Evolutionary conservation across 441 rosid species (phyloP), one percentile per base, ranked within the genome.

Genomic region (Sinapis alba): DNA sequence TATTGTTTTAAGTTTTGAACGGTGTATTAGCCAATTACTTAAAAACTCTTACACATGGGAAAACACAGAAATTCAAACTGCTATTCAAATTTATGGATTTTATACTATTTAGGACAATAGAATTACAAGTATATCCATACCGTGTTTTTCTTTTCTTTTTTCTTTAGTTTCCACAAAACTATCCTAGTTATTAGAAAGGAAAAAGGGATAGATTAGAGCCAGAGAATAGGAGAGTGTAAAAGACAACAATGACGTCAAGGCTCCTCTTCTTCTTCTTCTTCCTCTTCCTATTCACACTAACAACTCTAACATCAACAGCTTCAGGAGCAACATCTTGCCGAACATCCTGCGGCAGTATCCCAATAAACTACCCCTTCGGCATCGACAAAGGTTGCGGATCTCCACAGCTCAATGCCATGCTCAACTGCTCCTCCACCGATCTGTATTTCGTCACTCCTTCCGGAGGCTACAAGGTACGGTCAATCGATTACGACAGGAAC

Each of bases 341-440:
- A 51, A 68, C 79, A 62, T 71, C 78, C 54, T 94, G 97, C 74
- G 93, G 92, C 75, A 74, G 27, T 84, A 80, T 89, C 36, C 69
- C 87, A 18, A 83, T 94, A 62, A 83, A 79, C 77, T 90, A 90
- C 85, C 98, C 98, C 0, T 92, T 94, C 51, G 92, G 88, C 62
- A 68, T 94, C 67, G 95, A 87, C 53, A 88, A 85, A 11, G 98
- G 99, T 2, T 95, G 99, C 64, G 99, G 98, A 50, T 89, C 99
- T 1, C 90, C 90, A 0, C 94, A 90, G 75, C 90, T 84, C 83
- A 85, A 88, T 27, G 79, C 65, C 64, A 88, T 88, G 92, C 77
- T 95, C 47, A 90, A 86, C 79, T 95, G 97, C 87, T 84, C 84
- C 88, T 85, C 84, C 79, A 78, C 75, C 7, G 89, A 82, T 62